Evolutionary conservation across 495 filamentous ascomycete species (phyloP).

Genomic region (Xylaria intraflava): DNA sequence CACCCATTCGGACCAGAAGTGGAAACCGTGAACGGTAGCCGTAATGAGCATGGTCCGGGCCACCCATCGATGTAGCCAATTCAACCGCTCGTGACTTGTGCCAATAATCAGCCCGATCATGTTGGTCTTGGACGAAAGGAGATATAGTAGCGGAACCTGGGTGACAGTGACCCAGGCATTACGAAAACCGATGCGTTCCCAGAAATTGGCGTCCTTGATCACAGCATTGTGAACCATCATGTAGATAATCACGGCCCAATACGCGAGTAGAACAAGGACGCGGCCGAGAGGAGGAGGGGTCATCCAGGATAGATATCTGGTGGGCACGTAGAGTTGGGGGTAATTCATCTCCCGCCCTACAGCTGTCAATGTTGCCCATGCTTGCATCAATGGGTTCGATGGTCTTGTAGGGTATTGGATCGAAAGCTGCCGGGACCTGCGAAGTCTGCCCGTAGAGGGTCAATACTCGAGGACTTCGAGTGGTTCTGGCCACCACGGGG

Average conservation of each 20-base stretch:
- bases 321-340: constrained; percentile 51
- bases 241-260: constrained; percentile 52
- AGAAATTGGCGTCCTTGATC: constrained; percentile 39
- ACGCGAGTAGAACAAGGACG: constrained; percentile 45
- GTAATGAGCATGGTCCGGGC: constrained; percentile 69
- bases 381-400: constrained; percentile 45
- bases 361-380: constrained; percentile 63
- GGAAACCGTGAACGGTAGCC: constrained; percentile 65
- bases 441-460: constrained; percentile 28
- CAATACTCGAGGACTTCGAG: background rate
- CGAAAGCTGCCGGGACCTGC: constrained; percentile 30
- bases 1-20: constrained; percentile 65
- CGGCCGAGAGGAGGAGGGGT: constrained; percentile 53
- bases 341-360: constrained; percentile 60
- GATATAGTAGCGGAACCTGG: constrained; percentile 76
- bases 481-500: background rate
- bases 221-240: constrained; percentile 48
- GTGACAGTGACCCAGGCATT: constrained; percentile 68
- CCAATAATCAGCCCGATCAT: constrained; percentile 63
- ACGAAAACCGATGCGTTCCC: constrained; percentile 69
- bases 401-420: constrained; percentile 57
- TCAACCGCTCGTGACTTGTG: constrained; percentile 65
- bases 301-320: constrained; percentile 42
- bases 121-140: constrained; percentile 74
- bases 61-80: constrained; percentile 82